Conservation (phyloP, 2,329 filamentous ascomycete genomes). For the Colletotrichum australisinense region DNA sequence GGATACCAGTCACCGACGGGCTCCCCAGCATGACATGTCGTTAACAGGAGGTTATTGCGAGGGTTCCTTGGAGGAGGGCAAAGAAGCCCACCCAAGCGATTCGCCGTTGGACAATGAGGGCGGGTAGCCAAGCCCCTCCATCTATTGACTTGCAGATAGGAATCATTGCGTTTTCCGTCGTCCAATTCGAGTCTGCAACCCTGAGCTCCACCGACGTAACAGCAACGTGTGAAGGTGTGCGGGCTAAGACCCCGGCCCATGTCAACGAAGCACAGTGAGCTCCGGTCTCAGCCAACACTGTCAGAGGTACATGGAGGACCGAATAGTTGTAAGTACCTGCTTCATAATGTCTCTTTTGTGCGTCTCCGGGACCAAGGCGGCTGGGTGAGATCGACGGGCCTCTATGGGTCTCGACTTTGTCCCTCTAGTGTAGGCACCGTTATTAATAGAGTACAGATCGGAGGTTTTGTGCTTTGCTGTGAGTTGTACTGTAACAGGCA, state of each 20-base stretch:
- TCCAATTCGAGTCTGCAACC: slow-evolving; percentile 26
- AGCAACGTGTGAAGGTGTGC: slow-evolving; percentile 35
- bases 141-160: slow-evolving; percentile 36
- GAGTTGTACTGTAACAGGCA: neutral
- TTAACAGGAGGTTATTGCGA: slow-evolving; percentile 34
- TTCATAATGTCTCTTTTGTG: neutral
- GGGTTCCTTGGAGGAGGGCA: slow-evolving; percentile 17
- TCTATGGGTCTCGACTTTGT: slow-evolving; percentile 31
- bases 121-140: slow-evolving; percentile 31
- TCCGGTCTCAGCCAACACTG: slow-evolving; percentile 8
- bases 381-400: slow-evolving; percentile 22
- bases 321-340: slow-evolving; percentile 9
- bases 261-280: slow-evolving; percentile 21
- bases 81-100: slow-evolving; percentile 30
- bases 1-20: slow-evolving; percentile 12
- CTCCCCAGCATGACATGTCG: slow-evolving; percentile 32
- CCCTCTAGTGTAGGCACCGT: slow-evolving; percentile 4
- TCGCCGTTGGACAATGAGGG: slow-evolving; percentile 25
- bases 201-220: slow-evolving; percentile 36
- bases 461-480: slow-evolving; percentile 10
- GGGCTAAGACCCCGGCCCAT: slow-evolving; percentile 11
- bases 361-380: slow-evolving; percentile 20
- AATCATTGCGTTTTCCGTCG: slow-evolving; percentile 32
- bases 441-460: slow-evolving; percentile 35
- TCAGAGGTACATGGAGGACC: slow-evolving; percentile 19